These are phyloP conservation scores for Herpetospermum pedunculosum DNA, from an alignment of 306 rosid species.

Conservation along the genomic window DNA sequence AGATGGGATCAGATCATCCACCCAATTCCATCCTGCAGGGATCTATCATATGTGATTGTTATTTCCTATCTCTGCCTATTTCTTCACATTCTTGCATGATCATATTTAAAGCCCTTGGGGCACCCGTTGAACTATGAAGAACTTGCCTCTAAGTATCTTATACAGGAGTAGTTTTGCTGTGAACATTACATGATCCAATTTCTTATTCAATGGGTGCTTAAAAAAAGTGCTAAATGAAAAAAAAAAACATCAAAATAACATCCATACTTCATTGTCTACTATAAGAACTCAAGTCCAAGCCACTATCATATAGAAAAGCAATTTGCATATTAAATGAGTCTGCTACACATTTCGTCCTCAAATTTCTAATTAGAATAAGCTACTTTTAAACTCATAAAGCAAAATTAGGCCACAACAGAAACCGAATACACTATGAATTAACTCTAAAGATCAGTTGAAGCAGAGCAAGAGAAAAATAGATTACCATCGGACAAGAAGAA, in stretches of 20 bases:
- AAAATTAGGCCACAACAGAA: background rate
- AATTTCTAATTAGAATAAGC: background rate
- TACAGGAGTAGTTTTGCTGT: background rate
- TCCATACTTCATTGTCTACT: background rate
- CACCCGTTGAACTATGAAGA: too few relatives aligned
- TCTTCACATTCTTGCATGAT: too few relatives aligned
- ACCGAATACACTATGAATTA: background rate
- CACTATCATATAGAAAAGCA: background rate
- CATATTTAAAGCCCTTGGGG: too few relatives aligned
- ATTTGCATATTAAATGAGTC: background rate
- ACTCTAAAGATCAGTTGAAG: background rate
- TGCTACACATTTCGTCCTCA: background rate
- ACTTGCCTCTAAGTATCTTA: too few relatives aligned
- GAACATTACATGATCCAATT: background rate
- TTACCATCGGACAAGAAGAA: conserved; percentile 79
- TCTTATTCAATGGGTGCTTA: background rate
- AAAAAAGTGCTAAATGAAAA: background rate
- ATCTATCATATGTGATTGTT: background rate
- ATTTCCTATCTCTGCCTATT: background rate
- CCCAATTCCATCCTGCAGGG: background rate
- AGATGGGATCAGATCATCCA: background rate
- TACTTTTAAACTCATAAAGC: background rate
- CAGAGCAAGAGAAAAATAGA: background rate
- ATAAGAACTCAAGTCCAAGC: background rate
- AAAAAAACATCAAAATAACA: background rate